Percentiles rank a stretch among this genome's conserved stretches.
These are phyloP conservation scores for Psilocybe tampanensis DNA, from an alignment of 768 basidiomycete species.

Conservation along the genomic window DNA sequence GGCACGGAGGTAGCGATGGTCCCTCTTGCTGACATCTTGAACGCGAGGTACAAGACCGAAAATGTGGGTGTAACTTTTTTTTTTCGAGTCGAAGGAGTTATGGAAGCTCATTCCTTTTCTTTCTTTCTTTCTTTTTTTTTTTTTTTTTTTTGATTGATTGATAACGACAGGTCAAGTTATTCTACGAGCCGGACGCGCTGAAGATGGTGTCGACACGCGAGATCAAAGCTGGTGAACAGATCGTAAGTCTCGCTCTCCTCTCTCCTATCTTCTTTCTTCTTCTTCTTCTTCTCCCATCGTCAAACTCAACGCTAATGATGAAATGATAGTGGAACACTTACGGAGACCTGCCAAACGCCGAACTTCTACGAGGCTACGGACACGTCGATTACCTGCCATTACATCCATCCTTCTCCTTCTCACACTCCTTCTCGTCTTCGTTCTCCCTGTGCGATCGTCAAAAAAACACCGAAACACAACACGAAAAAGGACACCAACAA, in stretches of 20 bases:
- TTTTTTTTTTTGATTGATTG: background rate
- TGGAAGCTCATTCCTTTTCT: background rate
- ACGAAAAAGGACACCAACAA: no score
- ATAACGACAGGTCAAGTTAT: constrained; percentile 74
- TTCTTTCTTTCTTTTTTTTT: background rate
- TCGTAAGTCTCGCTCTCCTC: no score
- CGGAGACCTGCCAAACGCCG: constrained; percentile 89
- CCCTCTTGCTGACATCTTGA: constrained; percentile 95
- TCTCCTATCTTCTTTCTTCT: no score
- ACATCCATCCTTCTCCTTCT: no score
- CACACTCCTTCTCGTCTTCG: constrained; percentile 19
- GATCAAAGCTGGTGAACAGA: constrained; percentile 82
- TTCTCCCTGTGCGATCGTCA: background rate
- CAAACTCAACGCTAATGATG: constrained; percentile 5
- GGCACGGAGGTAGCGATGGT: constrained; percentile 83
- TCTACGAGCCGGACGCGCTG: constrained; percentile 70
- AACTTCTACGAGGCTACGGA: constrained; percentile 92
- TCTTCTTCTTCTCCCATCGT: background rate
- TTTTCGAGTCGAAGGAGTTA: no score
- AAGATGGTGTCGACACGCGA: constrained; percentile 81
- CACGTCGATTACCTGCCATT: constrained; percentile 81
- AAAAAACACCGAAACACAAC: background rate
- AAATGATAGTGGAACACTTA: constrained; percentile 90
- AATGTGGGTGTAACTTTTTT: constrained; percentile 61
- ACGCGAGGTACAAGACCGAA: constrained; percentile 82